Percentiles rank a stretch among this genome's conserved stretches.
These are phyloP conservation scores for Phytophthora meadii DNA, from an alignment of 352 stramenopile species.

Conservation along the genomic window DNA sequence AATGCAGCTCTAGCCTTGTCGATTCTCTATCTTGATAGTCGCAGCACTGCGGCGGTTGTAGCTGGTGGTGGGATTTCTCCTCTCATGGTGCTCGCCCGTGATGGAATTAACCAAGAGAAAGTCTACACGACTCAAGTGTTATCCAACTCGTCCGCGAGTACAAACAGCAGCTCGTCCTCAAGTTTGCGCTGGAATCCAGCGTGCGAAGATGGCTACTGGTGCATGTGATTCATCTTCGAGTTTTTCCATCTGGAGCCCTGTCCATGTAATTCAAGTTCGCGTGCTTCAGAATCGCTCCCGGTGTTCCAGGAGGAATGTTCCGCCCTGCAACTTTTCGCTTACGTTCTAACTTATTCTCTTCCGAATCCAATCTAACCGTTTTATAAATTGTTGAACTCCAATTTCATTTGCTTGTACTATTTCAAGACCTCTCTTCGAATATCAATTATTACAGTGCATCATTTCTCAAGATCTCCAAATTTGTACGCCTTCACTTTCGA, in stretches of 20 bases:
- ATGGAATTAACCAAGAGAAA: not conserved
- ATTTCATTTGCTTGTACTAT: too few species aligned
- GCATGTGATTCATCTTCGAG: not conserved
- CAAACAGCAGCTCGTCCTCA: not conserved
- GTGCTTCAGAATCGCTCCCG: slow-evolving; percentile 3
- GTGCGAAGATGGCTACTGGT: not conserved
- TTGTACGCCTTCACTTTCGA: slow-evolving; percentile 1
- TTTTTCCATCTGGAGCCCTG: not conserved
- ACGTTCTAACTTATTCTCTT: not conserved
- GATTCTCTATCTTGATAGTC: slow-evolving; percentile 15
- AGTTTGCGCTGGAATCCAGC: not conserved
- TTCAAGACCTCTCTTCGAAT: too few species aligned
- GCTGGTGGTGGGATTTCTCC: slow-evolving; percentile 1
- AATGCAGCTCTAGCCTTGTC: slow-evolving; percentile 14
- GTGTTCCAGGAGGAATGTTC: slow-evolving; percentile 5
- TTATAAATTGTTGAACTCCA: too few species aligned
- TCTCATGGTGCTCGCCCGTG: slow-evolving; percentile 3
- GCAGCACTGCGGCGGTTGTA: slow-evolving; percentile 1
- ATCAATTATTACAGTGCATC: not conserved
- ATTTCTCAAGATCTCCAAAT: not conserved
- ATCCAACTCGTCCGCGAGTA: slow-evolving; percentile 6
- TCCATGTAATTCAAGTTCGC: slow-evolving; percentile 5
- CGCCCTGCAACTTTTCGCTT: slow-evolving; percentile 14
- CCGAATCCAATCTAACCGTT: too few species aligned
- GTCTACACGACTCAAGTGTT: not conserved